Conservation (phyloP, 1,284 basidiomycete genomes). For the Wallemia hederae region DNA sequence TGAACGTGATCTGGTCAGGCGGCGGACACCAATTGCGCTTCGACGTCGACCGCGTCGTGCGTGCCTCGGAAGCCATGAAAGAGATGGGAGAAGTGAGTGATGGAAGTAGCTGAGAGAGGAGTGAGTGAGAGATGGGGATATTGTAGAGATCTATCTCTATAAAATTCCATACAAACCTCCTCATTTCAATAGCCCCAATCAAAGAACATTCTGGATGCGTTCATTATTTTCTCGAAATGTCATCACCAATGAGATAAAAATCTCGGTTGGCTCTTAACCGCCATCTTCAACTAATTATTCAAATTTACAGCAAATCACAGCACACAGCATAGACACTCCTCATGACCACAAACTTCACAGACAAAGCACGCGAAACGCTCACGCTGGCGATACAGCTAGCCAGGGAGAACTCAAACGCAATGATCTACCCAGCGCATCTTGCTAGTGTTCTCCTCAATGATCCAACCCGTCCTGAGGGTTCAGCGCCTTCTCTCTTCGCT, state of each 20-base stretch:
- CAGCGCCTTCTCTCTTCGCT: constrained; percentile 30
- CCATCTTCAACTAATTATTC: not conserved
- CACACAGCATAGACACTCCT: too few relatives aligned
- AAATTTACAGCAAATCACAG: too few relatives aligned
- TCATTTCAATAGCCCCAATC: too few relatives aligned
- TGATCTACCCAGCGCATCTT: constrained; percentile 48
- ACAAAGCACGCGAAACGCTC: constrained; percentile 38
- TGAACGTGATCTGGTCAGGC: constrained; percentile 42
- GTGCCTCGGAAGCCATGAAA: too few relatives aligned
- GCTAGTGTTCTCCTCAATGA: constrained; percentile 46
- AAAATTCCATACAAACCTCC: too few relatives aligned
- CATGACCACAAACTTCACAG: constrained; percentile 25
- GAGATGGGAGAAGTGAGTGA: not conserved
- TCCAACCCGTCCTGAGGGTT: constrained; percentile 14
- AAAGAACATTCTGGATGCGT: too few relatives aligned
- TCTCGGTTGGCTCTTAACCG: too few relatives aligned
- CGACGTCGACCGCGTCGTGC: not conserved
- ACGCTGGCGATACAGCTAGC: constrained; percentile 42
- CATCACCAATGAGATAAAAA: too few relatives aligned
- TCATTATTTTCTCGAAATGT: too few relatives aligned
- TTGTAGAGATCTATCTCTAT: too few relatives aligned
- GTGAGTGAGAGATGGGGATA: too few relatives aligned
- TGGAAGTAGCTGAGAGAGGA: not conserved
- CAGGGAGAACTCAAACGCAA: constrained; percentile 48
- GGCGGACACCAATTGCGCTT: constrained; percentile 18